Base-by-base conservation (phyloP, 2,329 filamentous ascomycete genomes). In the Atkinsonella hypoxylon region DNA sequence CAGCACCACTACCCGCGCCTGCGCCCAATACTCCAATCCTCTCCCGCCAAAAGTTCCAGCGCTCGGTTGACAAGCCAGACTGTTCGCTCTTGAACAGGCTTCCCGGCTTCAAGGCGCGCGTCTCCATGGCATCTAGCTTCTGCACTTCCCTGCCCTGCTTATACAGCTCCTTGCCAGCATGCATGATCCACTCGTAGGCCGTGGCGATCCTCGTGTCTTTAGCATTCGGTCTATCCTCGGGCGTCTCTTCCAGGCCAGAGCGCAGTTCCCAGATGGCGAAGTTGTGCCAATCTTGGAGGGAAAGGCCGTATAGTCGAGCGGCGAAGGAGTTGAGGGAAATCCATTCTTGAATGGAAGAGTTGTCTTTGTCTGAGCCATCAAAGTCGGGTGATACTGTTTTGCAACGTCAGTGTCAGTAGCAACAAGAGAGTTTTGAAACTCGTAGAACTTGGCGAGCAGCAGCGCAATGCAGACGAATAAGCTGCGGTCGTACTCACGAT, bases 241-340 rank as follows among this genome's bases (percentile, higher is more conserved):
- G 54, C 18, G 53, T 20, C 53, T 61, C 56, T 51, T 66, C 64
- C 22, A 67, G 61, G 10, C 55, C 59, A 12, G 51, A 52, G 31
- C 63, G 63, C n/a, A 67, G 51, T 48, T 61, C 56, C 60, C 61
- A 62, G 49, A 65, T 52, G 48, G 56, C 63, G 41, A 64, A 57
- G 47, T 62, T 62, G 41, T 54, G 54, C 56, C 61, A 63, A 11
- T 46, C 13, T 22, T 54, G 51, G 17, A 59, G 53, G 8, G 43
- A 34, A n/a, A 53, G 46, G 52, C 58, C 60, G 49, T 62, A 56
- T 17, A 65, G 52, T 45, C 60, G 63, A 22, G 65, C 65, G 45
- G 59, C 57, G 43, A 67, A 64, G 11, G 63, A 63, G 57, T 67
- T 64, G 55, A 66, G 54, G 10, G 60, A 62, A 32, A 61, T 53